These are phyloP conservation scores for Phytopythium litorale DNA, from an alignment of 352 stramenopile species.

Conservation along the genomic window DNA sequence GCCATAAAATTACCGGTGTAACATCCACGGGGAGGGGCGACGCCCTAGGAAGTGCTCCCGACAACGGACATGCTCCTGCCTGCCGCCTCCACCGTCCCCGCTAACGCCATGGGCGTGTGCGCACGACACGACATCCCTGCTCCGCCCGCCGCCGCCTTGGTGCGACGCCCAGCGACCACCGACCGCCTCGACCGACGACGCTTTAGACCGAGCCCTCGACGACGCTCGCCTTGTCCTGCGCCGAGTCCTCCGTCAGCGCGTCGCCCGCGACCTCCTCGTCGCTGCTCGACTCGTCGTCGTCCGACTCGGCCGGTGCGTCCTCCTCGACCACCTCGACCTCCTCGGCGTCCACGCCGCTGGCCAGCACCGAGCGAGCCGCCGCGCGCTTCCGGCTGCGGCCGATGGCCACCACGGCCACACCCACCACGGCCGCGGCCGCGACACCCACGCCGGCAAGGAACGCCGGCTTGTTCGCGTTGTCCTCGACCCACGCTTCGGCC, in stretches of 20 bases:
- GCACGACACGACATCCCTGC: background rate
- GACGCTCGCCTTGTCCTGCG: conserved; percentile 37
- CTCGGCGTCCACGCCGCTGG: conserved; percentile 26
- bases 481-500: conserved; percentile 36
- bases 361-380: conserved; percentile 37
- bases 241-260: conserved; percentile 20
- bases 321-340: conserved; percentile 30
- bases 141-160: background rate
- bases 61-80: background rate
- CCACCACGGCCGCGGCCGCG: conserved; percentile 42
- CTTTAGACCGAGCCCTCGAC: conserved; percentile 61
- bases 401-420: conserved; percentile 37
- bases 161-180: background rate
- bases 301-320: conserved; percentile 33
- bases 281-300: conserved; percentile 40
- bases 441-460: conserved; percentile 38
- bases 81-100: background rate
- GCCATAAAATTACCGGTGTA: conserved; percentile 10
- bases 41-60: background rate
- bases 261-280: conserved; percentile 30
- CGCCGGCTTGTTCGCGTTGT: conserved; percentile 29
- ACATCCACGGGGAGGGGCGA: conserved; percentile 2
- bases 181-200: background rate
- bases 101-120: background rate
- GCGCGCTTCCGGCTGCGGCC: conserved; percentile 40